A percentile compares a stretch with the other conserved stretches of the same genome.
phyloP scores from a whole-genome alignment of 2,329 filamentous ascomycete genomes.

The Hypoxylon sp. region DNA sequence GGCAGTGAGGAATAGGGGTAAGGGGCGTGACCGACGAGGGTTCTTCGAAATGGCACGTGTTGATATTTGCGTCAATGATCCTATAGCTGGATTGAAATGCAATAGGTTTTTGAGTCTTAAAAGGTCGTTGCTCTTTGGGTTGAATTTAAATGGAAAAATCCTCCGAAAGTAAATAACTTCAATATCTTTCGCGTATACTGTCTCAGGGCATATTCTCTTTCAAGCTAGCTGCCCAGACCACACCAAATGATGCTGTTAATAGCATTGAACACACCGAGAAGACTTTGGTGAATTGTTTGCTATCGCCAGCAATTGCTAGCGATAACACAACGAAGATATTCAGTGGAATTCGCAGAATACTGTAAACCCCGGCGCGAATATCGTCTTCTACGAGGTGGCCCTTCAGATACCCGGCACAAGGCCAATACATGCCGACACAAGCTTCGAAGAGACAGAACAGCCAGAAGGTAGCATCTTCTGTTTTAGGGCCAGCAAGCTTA shows the following conservation, averaged over 20 bases:
- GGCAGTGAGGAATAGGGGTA: neutral
- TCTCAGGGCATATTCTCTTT: conserved; percentile 49
- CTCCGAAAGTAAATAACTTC: neutral
- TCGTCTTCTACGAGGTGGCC: conserved; percentile 61
- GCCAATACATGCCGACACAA: conserved; percentile 71
- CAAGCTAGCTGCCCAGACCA: conserved; percentile 48
- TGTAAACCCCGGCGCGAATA: conserved; percentile 68
- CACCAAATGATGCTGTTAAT: conserved; percentile 49
- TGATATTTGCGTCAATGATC: neutral
- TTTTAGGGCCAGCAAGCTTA: conserved; percentile 57
- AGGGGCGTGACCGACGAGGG: neutral
- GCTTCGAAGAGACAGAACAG: conserved; percentile 70
- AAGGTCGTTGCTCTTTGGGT: neutral
- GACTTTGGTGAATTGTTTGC: conserved; percentile 43
- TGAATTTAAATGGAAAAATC: neutral
- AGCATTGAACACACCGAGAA: conserved; percentile 51
- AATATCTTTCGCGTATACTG: neutral
- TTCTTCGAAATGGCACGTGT: neutral
- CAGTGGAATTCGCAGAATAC: conserved; percentile 69
- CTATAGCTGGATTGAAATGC: neutral
- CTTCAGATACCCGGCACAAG: conserved; percentile 69
- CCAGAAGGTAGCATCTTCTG: conserved; percentile 65
- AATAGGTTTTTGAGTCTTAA: neutral
- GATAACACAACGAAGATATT: conserved; percentile 59
- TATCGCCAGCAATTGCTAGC: conserved; percentile 61